Percentiles rank a stretch among this genome's conserved stretches.
Evolutionary conservation across 257 asterid species (phyloP).

Genomic region (Solanum gandarillasii): DNA sequence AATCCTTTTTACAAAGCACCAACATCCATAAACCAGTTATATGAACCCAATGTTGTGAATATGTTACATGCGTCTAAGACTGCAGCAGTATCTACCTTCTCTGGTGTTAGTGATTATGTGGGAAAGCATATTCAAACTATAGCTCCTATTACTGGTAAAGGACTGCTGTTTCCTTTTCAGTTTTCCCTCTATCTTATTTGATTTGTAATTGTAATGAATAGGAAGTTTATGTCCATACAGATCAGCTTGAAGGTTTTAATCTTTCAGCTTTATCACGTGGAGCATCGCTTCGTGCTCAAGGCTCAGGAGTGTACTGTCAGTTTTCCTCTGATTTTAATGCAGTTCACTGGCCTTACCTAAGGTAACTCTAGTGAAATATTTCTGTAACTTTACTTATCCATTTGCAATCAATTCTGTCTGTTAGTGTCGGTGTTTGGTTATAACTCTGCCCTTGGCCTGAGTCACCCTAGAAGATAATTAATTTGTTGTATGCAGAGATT

Average conservation of each 20-base stretch:
- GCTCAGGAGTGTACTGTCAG: constrained; percentile 1
- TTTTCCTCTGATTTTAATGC: constrained; percentile 14
- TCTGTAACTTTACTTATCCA: constrained; percentile 4
- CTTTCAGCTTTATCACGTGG: constrained; percentile 22
- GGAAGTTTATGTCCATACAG: constrained; percentile 2
- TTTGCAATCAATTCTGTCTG: background rate
- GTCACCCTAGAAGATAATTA: background rate
- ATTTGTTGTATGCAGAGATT: background rate
- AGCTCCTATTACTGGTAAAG: constrained; percentile 24
- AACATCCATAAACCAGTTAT: background rate
- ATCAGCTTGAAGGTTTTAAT: constrained; percentile 13
- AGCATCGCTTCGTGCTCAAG: constrained; percentile 13
- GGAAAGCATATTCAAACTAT: constrained; percentile 6
- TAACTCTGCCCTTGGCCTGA: background rate
- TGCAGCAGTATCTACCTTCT: constrained; percentile 4
- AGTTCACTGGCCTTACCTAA: constrained; percentile 12
- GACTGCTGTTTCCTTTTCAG: constrained; percentile 1
- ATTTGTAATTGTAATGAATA: background rate
- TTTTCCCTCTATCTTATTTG: background rate
- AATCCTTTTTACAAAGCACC: constrained; percentile 7
- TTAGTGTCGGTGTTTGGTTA: background rate
- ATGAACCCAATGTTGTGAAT: constrained; percentile 3
- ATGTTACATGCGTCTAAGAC: constrained; percentile 10
- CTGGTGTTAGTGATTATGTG: constrained; percentile 18
- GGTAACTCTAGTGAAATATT: constrained; percentile 8